Base-by-base conservation (phyloP, 2,329 filamentous ascomycete genomes). In the Aspergillus phoenicis region DNA sequence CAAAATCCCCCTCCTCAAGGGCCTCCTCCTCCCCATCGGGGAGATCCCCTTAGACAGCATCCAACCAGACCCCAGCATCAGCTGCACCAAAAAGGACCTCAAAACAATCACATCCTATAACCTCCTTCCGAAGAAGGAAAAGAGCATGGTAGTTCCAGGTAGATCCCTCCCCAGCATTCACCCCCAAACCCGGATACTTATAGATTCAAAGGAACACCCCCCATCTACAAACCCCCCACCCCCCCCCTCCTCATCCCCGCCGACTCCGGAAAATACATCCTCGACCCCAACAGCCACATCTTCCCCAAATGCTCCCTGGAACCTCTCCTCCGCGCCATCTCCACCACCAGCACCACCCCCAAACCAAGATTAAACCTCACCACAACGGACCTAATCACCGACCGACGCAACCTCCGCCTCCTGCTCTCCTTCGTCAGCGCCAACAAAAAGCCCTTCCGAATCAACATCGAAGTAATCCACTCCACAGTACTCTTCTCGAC, bases 341-440 rank as follows among this genome's bases (percentile, higher is more conserved):
- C 20, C 4, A 13, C 7, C 41, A 45, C 17, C 2, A 4, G 8
- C 4, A 11, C 22, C 20, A 45, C 20, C 8, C 3, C 8, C 28
- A 30, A n/a, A 45, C 41, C 41, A 20, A 22, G 13, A 45, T 13
- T 20, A 13, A 45, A 13, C 41, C 30, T 45, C 20, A 45, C 11
- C 41, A 30, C 26, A 17, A 26, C 49, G 2, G 54, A 57, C 38
- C 17, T 77, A 8, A 52, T 59, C 8, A 17, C 30, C 15, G 58
- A 59, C 10, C 30, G 52, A 2, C 39, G 51, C 11, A 59, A 59
- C 41, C 51, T 59, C 22, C 51, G 51, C 3, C 49, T 51, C 3
- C 33, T 59, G 2, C 28, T 59, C 20, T 22, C 17, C 1, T 59
- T 59, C 17, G 58, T 41, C 4, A 41, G 41, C 24, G 43, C 41